Conservation (phyloP, 306 rosid species). For the Alnus glutinosa region DNA sequence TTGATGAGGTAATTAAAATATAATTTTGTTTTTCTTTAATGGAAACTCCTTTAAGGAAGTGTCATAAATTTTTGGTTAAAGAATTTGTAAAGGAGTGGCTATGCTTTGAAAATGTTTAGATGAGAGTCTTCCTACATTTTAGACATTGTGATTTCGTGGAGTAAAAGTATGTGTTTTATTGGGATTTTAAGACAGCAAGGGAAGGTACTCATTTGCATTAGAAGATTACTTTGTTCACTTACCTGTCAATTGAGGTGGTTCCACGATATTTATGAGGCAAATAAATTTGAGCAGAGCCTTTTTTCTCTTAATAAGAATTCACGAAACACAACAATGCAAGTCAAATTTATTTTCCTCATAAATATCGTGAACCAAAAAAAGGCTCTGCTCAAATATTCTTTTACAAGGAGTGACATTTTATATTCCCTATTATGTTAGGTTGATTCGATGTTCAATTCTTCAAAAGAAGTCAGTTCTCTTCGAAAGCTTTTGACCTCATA, state of each 20-base stretch:
- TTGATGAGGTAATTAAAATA: conserved; percentile 76
- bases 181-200: not conserved
- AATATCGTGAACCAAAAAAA: not conserved
- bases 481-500: conserved; percentile 83
- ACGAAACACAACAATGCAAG: too few relatives aligned
- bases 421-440: conserved; percentile 52
- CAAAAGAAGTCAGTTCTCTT: conserved; percentile 81
- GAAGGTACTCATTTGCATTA: not conserved
- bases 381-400: conserved; percentile 1
- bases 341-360: too few relatives aligned
- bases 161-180: not conserved
- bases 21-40: not conserved
- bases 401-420: conserved; percentile 14
- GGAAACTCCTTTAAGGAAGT: not conserved
- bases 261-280: not conserved
- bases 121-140: not conserved
- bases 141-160: too few relatives aligned
- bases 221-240: not conserved
- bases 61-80: not conserved
- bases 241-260: not conserved
- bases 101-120: not conserved
- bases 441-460: conserved; percentile 87
- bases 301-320: too few relatives aligned
- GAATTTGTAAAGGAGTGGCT: not conserved
- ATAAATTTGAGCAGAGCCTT: not conserved